phyloP scores from a whole-genome alignment of 2,329 filamentous ascomycete genomes.

The Diaporthe amygdali region DNA sequence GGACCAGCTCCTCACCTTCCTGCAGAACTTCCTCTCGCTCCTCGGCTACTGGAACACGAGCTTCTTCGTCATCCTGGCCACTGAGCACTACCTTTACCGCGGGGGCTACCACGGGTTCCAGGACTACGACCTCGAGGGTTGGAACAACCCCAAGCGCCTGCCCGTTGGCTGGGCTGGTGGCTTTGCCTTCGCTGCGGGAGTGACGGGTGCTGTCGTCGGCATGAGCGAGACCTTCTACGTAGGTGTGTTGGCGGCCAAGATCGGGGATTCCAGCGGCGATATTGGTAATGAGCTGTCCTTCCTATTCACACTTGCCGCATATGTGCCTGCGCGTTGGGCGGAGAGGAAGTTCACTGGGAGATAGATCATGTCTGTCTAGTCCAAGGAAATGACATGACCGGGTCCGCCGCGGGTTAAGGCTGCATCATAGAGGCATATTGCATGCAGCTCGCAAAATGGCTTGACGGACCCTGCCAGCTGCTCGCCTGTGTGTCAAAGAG shows the following conservation, averaged over 20 bases:
- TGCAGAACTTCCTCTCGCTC: constrained; percentile 53
- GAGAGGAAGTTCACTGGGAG: constrained; percentile 53
- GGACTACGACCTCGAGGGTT: constrained; percentile 54
- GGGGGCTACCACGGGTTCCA: constrained; percentile 37
- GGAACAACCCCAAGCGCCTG: constrained; percentile 49
- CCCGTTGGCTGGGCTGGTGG: constrained; percentile 49
- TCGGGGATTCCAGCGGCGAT: constrained; percentile 52
- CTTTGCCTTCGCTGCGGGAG: constrained; percentile 48
- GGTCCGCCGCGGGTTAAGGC: not conserved
- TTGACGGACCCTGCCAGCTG: not conserved
- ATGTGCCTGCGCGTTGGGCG: constrained; percentile 51
- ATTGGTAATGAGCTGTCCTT: constrained; percentile 59
- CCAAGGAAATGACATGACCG: not conserved
- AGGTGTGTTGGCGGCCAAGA: constrained; percentile 48
- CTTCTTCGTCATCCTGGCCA: constrained; percentile 53
- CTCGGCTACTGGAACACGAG: constrained; percentile 56
- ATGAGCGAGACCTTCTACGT: constrained; percentile 65
- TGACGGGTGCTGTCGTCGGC: constrained; percentile 57
- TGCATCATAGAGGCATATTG: not conserved
- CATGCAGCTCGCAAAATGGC: no score
- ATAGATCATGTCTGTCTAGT: constrained; percentile 27
- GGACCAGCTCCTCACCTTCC: constrained; percentile 47
- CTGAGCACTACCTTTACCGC: constrained; percentile 55
- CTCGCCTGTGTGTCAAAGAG: not conserved
- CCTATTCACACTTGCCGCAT: constrained; percentile 51